Evolutionary conservation across 495 filamentous ascomycete species (phyloP).

Genomic region (Penicillium simplicissimum): DNA sequence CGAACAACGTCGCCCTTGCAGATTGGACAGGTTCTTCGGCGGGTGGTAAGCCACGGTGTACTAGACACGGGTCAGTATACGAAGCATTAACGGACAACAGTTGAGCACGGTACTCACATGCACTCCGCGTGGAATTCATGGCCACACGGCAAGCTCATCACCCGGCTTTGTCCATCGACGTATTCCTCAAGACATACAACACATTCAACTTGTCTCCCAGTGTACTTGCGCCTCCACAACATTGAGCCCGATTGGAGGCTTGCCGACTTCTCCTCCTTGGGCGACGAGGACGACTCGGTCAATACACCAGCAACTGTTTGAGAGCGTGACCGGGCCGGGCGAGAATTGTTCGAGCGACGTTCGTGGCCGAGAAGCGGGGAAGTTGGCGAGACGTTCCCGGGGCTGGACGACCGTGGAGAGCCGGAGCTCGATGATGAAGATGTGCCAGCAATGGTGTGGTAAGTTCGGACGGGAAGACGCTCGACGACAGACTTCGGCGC

Average conservation of each 20-base stretch:
- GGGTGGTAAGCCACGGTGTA: slow-evolving; percentile 96
- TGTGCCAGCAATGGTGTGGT: slow-evolving; percentile 71
- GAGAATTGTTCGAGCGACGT: slow-evolving; percentile 30
- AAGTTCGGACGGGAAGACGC: slow-evolving; percentile 89
- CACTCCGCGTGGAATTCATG: slow-evolving; percentile 98
- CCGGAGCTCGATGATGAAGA: slow-evolving; percentile 54
- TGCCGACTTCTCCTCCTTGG: slow-evolving; percentile 38
- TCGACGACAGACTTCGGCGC: slow-evolving; percentile 96
- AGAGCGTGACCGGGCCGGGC: slow-evolving; percentile 58
- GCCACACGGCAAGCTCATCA: slow-evolving; percentile 98
- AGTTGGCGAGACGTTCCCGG: slow-evolving; percentile 61
- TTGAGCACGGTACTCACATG: slow-evolving; percentile 70
- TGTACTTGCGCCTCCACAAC: slow-evolving; percentile 78
- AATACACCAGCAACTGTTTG: slow-evolving; percentile 61
- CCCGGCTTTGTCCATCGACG: slow-evolving; percentile 86
- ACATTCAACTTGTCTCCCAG: slow-evolving; percentile 85
- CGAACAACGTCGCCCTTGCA: slow-evolving; percentile 96
- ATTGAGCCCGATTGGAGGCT: slow-evolving; percentile 53
- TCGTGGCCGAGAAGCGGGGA: slow-evolving; percentile 65
- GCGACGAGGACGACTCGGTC: slow-evolving; percentile 35
- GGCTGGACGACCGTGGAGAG: slow-evolving; percentile 52
- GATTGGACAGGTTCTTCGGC: slow-evolving; percentile 92
- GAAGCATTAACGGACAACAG: not conserved
- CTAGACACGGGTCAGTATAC: slow-evolving; percentile 48
- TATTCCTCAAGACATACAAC: slow-evolving; percentile 99